phyloP scores from a whole-genome alignment of 2,329 filamentous ascomycete species.

The Xylaria multiplex region DNA sequence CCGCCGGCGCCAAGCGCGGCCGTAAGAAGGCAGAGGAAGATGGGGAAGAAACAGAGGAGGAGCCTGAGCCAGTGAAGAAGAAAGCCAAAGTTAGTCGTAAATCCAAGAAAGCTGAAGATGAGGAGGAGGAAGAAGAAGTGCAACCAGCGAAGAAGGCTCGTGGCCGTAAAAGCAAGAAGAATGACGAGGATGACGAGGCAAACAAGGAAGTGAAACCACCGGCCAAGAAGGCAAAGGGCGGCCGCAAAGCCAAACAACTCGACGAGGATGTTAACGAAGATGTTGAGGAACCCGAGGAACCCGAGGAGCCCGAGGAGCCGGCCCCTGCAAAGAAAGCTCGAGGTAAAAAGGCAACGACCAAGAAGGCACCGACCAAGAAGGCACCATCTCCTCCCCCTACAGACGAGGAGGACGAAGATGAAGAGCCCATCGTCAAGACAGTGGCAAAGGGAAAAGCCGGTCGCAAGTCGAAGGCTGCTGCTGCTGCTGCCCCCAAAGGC shows the following conservation, averaged over 20 bases:
- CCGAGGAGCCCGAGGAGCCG: slow-evolving; percentile 32
- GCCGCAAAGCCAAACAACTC: slow-evolving; percentile 46
- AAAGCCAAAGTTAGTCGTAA: slow-evolving; percentile 48
- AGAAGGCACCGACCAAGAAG: slow-evolving; percentile 40
- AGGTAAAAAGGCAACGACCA: slow-evolving; percentile 40
- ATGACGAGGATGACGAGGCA: slow-evolving; percentile 36
- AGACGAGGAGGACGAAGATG: slow-evolving; percentile 42
- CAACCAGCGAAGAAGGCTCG: slow-evolving; percentile 36
- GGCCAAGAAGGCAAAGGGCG: slow-evolving; percentile 38
- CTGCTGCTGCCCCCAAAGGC: slow-evolving; percentile 37
- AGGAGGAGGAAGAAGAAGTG: slow-evolving; percentile 42
- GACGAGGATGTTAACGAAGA: slow-evolving; percentile 42
- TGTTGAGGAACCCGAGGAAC: slow-evolving; percentile 35
- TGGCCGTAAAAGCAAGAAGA: slow-evolving; percentile 38
- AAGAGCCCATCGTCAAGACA: slow-evolving; percentile 46
- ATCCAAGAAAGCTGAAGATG: slow-evolving; percentile 32
- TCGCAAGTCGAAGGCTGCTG: slow-evolving; percentile 43
- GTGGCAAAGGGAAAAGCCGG: slow-evolving; percentile 46
- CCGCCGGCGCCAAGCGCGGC: slow-evolving; percentile 51
- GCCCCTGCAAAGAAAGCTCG: slow-evolving; percentile 47
- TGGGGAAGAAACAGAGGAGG: slow-evolving; percentile 42
- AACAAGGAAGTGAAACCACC: slow-evolving; percentile 34
- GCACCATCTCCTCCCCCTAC: slow-evolving; percentile 33
- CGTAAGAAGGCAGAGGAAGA: slow-evolving; percentile 50
- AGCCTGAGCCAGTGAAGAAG: slow-evolving; percentile 52